These are phyloP conservation scores for Phallus indusiatus DNA, from an alignment of 768 basidiomycete genomes.

Conservation along the genomic window DNA sequence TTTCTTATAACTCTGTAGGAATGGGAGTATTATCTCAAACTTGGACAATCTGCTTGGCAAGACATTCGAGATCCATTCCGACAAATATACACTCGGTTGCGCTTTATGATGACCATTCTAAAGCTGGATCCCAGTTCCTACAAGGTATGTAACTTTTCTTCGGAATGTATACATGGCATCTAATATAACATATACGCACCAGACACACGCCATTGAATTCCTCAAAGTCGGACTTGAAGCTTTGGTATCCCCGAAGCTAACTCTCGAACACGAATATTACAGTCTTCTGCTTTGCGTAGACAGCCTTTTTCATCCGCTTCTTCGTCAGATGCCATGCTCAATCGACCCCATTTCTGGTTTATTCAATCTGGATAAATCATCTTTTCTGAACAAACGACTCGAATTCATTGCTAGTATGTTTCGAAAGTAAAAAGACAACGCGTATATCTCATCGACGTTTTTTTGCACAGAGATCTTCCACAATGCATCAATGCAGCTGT, in stretches of 20 bases:
- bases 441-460: background rate
- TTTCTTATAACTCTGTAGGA: slow-evolving; percentile 28
- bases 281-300: slow-evolving; percentile 51
- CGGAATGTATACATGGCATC: background rate
- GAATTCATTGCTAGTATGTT: slow-evolving; percentile 2
- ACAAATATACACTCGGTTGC: slow-evolving; percentile 50
- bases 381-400: slow-evolving; percentile 1
- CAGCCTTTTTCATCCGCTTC: slow-evolving; percentile 35
- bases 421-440: background rate
- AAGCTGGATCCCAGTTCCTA: slow-evolving; percentile 55
- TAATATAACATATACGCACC: slow-evolving; percentile 26
- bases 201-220: slow-evolving; percentile 43
- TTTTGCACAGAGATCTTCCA: background rate
- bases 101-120: slow-evolving; percentile 49
- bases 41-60: slow-evolving; percentile 44
- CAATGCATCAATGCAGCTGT: background rate
- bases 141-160: slow-evolving; percentile 28
- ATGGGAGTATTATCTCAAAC: slow-evolving; percentile 51
- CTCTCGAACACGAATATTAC: slow-evolving; percentile 51
- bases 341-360: background rate
- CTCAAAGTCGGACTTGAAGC: slow-evolving; percentile 44
- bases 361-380: background rate
- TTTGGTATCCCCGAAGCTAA: slow-evolving; percentile 36
- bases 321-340: slow-evolving; percentile 11
- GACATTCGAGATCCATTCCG: slow-evolving; percentile 42